Percentiles rank a stretch among this genome's conserved stretches.
phyloP scores from a whole-genome alignment of 768 basidiomycete species.

The Lactarius indigo region DNA sequence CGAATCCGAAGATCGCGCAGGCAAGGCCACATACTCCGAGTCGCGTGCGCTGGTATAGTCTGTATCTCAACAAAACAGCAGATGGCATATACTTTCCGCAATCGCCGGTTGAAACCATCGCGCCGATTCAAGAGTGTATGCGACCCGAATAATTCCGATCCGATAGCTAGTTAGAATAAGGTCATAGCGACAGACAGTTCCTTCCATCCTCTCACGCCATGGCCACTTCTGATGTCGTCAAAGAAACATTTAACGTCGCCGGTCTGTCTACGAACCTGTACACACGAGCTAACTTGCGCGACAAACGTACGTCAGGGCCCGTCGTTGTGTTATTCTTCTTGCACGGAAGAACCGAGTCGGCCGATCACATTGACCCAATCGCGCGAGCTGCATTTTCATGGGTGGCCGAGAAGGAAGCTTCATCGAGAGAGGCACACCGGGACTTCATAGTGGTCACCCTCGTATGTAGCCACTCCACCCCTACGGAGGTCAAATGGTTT shows the following conservation, averaged over 20 bases:
- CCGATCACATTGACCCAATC: slow-evolving; percentile 33
- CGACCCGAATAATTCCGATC: too few species aligned
- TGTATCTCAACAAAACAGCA: too few species aligned
- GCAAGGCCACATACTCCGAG: too few species aligned
- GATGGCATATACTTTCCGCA: neutral
- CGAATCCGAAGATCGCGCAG: too few species aligned
- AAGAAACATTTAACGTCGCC: slow-evolving; percentile 30
- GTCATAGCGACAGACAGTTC: too few species aligned
- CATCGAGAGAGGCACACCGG: slow-evolving; percentile 28
- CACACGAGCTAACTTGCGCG: slow-evolving; percentile 23
- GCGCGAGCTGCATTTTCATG: slow-evolving; percentile 36
- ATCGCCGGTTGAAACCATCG: too few species aligned
- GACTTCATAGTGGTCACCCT: slow-evolving; percentile 48
- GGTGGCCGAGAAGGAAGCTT: slow-evolving; percentile 23
- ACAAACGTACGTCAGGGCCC: slow-evolving; percentile 11
- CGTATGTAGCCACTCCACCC: slow-evolving; percentile 32
- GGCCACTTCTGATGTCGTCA: slow-evolving; percentile 14
- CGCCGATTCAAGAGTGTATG: too few species aligned
- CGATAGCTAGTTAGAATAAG: too few species aligned
- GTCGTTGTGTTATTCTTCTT: slow-evolving; percentile 43
- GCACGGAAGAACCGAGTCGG: slow-evolving; percentile 43
- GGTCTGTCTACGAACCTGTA: slow-evolving; percentile 33
- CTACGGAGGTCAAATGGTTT: neutral
- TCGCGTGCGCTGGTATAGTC: too few species aligned
- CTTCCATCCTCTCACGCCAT: neutral